Evolutionary conservation across 139 green algal genomes (phyloP).

Genomic region (Closterium sp.): DNA sequence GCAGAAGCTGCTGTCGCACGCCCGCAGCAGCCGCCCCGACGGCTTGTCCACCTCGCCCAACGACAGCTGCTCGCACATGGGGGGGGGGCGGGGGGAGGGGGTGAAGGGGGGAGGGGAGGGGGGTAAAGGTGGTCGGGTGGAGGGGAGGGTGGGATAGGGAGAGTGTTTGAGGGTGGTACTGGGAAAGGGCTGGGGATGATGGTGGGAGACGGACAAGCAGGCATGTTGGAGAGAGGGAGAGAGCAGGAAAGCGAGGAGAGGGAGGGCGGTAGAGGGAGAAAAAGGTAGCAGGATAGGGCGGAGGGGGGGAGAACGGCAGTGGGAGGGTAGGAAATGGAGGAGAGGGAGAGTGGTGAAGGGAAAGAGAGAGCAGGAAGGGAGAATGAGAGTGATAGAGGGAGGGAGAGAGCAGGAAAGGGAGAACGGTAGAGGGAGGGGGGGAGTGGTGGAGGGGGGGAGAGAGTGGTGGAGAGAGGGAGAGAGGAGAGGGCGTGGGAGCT

Average conservation of each 20-base stretch:
- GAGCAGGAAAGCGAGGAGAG: not conserved
- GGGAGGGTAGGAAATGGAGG: too few species aligned
- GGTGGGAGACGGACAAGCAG: not conserved
- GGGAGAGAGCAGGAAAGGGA: not conserved
- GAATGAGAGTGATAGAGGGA: not conserved
- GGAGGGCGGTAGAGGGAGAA: too few species aligned
- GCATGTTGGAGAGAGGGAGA: not conserved
- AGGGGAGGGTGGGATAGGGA: too few species aligned
- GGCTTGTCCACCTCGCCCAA: not conserved
- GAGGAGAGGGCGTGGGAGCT: not conserved
- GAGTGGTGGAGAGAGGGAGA: not conserved
- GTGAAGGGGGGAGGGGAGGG: not conserved
- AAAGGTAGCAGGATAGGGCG: too few species aligned
- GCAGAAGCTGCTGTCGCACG: not conserved
- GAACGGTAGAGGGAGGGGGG: not conserved
- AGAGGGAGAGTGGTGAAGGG: not conserved
- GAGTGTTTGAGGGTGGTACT: not conserved
- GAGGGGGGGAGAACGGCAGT: not conserved
- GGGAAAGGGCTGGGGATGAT: not conserved
- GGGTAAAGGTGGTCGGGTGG: too few species aligned
- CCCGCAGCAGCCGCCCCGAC: not conserved
- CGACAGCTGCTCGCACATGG: not conserved
- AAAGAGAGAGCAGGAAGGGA: not conserved
- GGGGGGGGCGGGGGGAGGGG: too few species aligned
- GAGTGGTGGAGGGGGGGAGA: not conserved